These are phyloP conservation scores for Knoxia roxburghii DNA, from an alignment of 257 asterid species.

Conservation along the genomic window DNA sequence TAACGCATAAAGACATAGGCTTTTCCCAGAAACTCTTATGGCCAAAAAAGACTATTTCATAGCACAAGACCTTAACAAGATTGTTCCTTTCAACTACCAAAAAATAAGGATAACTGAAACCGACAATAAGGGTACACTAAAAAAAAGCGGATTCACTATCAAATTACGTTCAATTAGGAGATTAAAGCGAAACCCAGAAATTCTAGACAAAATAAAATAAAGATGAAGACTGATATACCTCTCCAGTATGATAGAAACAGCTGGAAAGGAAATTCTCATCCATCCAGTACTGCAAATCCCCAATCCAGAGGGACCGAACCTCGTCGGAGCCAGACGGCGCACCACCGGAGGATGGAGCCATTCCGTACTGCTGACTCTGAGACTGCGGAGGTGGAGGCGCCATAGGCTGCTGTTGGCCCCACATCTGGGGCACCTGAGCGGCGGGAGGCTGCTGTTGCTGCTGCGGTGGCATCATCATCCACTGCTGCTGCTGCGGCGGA, in stretches of 20 bases:
- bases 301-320: slow-evolving; percentile 79
- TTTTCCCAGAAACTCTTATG: neutral
- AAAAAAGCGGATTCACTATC: too few relatives aligned
- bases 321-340: slow-evolving; percentile 38
- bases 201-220: neutral
- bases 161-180: too few relatives aligned
- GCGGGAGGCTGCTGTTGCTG: slow-evolving; percentile 31
- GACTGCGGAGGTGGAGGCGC: slow-evolving; percentile 39
- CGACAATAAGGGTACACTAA: neutral
- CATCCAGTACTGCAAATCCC: slow-evolving; percentile 91
- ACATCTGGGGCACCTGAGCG: slow-evolving; percentile 21
- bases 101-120: too few relatives aligned
- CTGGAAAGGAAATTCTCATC: slow-evolving; percentile 62
- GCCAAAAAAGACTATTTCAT: neutral
- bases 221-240: slow-evolving; percentile 29
- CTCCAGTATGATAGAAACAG: slow-evolving; percentile 67
- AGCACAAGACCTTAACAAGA: neutral
- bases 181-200: too few relatives aligned
- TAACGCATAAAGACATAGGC: neutral
- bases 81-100: neutral
- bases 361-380: slow-evolving; percentile 47
- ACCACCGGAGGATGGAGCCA: slow-evolving; percentile 19
- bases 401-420: slow-evolving; percentile 49
- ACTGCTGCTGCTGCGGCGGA: slow-evolving; percentile 22
- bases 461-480: slow-evolving; percentile 31